Percentiles rank a stretch among this genome's conserved stretches.
Conservation (phyloP, 2,329 filamentous ascomycete species). For the Fusarium brachygibbosum region DNA sequence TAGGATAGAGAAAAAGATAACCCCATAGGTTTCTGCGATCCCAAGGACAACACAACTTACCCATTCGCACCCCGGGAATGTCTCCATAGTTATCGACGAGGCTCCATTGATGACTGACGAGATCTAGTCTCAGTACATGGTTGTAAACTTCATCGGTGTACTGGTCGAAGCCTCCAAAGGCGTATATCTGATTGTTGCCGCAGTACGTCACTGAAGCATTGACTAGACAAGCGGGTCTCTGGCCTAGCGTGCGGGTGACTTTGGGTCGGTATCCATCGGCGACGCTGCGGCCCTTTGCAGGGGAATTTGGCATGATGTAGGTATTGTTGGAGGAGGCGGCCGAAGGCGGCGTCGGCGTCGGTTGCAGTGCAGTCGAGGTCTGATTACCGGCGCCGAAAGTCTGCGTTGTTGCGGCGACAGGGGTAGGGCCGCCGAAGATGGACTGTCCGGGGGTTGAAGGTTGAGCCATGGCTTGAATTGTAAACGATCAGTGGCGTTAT, state of each 20-base stretch:
- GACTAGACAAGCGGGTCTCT: slow-evolving; percentile 92
- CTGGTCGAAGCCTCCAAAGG: slow-evolving; percentile 98
- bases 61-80: slow-evolving; percentile 97
- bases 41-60: slow-evolving; percentile 61
- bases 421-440: slow-evolving; percentile 62
- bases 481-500: slow-evolving; percentile 42
- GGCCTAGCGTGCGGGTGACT: slow-evolving; percentile 81
- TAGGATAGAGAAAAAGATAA: too few relatives aligned
- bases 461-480: slow-evolving; percentile 57
- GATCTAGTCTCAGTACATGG: slow-evolving; percentile 90
- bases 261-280: slow-evolving; percentile 86
- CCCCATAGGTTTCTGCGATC: too few relatives aligned
- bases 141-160: slow-evolving; percentile 99
- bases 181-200: slow-evolving; percentile 96
- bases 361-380: slow-evolving; percentile 46
- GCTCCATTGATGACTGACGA: slow-evolving; percentile 91
- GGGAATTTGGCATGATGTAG: slow-evolving; percentile 92
- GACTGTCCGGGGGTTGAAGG: slow-evolving; percentile 63
- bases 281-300: slow-evolving; percentile 74
- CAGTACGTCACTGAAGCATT: slow-evolving; percentile 99
- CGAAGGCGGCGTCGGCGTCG: slow-evolving; percentile 44
- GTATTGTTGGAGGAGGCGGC: slow-evolving; percentile 75
- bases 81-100: slow-evolving; percentile 98
- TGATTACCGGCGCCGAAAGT: slow-evolving; percentile 46
- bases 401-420: slow-evolving; percentile 47